Percentiles rank a stretch among this genome's conserved stretches.
Evolutionary conservation across 73 alveolate genomes (phyloP).

Genomic region (Tetrahymena borealis): DNA sequence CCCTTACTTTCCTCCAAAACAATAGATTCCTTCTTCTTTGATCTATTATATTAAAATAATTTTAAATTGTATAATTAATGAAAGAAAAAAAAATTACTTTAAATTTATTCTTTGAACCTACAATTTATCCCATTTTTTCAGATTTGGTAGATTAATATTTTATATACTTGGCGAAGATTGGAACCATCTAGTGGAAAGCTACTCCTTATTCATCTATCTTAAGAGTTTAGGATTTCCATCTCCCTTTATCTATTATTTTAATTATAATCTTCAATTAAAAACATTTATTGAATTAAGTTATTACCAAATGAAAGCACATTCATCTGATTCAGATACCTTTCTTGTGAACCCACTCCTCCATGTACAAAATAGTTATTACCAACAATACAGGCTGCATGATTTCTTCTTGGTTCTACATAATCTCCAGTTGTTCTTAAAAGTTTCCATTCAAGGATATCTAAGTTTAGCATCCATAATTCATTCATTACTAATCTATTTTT

Average conservation of each 20-base stretch:
- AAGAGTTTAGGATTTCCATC: not conserved
- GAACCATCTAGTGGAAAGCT: not conserved
- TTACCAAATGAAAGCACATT: not conserved
- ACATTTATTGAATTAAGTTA: not conserved
- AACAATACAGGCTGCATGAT: not conserved
- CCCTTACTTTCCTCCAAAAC: not conserved
- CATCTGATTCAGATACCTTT: not conserved
- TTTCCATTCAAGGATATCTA: not conserved
- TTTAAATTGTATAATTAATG: not conserved
- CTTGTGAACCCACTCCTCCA: not conserved
- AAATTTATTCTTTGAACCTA: not conserved
- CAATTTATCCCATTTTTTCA: not conserved
- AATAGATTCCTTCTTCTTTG: not conserved
- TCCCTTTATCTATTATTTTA: not conserved
- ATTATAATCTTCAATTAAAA: no score
- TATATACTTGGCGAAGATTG: not conserved
- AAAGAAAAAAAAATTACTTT: not conserved
- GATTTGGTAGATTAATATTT: not conserved
- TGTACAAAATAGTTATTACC: not conserved
- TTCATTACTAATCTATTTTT: not conserved
- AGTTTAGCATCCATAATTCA: not conserved
- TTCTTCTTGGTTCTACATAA: not conserved
- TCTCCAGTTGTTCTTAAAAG: not conserved
- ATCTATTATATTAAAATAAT: not conserved
- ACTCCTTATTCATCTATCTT: not conserved